Base-by-base conservation (phyloP, 257 asterid genomes). In the Asclepias syriaca region DNA sequence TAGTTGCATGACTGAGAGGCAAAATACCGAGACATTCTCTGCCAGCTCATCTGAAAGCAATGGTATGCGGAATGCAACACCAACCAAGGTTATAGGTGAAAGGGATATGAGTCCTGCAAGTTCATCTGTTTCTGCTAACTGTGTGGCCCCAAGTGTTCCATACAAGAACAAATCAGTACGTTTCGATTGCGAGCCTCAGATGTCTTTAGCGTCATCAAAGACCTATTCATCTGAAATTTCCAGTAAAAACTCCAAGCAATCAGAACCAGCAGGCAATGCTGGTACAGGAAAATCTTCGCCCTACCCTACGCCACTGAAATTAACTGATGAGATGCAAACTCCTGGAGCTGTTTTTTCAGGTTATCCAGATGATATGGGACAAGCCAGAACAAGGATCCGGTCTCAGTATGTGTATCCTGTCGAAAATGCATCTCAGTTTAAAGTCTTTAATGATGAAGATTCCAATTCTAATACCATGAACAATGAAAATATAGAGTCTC, bases 311-410 rank as follows among this genome's bases (percentile, higher is more conserved):
- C 98, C 98, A 4, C 71, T 87, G 72, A 89, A 89, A 77, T 76
- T 93, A 66, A 82, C 81, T 55, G 95, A 87, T 78, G 97, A 89
- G 84, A 87, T 93, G 97, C 92, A 90, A 77, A 90, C 97, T 19
- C 96, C 98, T 40, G 98, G 97, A 57, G 89, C 98, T 79, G 88
- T 84, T 75, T 93, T 87, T 77, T 90, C 98, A 65, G 78, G 87
- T 70, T 79, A 85, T 73, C 40, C 80, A 72, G 80, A 89, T 79
- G 72, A 78, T 24, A 56, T 65, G 65, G 87, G 80, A 13, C 83
- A 81, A 75, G 86, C 83, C 48, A 91, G 82, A 76, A 53, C 78
- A 45, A 81, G 84, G 77, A 82, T 87, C 78, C 82, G 96, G 78
- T 83, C 97, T 77, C 96, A 89, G 74, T 87, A 80, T 60, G 89